A percentile compares a stretch with the other conserved stretches of the same genome.
Conservation (phyloP, 208 protist genomes). For the Leishmania lainsoni region DNA sequence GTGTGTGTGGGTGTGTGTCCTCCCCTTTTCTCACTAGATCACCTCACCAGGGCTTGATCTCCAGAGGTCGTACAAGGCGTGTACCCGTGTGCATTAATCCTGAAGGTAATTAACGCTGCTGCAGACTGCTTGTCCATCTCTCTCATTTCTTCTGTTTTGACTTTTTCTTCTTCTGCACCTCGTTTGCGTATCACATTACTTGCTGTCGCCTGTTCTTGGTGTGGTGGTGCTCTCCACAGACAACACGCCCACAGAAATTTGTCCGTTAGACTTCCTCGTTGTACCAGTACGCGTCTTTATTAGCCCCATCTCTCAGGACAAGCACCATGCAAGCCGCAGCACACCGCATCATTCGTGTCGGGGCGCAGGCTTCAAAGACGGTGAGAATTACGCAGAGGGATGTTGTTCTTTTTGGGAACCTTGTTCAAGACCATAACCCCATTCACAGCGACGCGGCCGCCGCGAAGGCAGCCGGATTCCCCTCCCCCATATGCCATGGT, state of each 20-base stretch:
- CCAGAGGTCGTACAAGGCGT: not conserved
- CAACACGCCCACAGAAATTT: not conserved
- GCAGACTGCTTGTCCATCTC: not conserved
- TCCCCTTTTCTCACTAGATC: not conserved
- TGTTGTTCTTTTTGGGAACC: conserved; percentile 70
- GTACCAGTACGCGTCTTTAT: not conserved
- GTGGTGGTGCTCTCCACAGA: not conserved
- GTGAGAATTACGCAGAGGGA: conserved; percentile 54
- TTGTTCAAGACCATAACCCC: conserved; percentile 85
- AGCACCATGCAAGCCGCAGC: conserved; percentile 14
- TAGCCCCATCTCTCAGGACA: not conserved
- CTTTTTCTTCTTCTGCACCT: not conserved
- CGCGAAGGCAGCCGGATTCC: conserved; percentile 80
- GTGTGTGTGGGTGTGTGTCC: not conserved
- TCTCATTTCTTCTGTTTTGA: not conserved
- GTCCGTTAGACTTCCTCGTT: not conserved
- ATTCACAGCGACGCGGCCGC: conserved; percentile 74
- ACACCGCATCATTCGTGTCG: conserved; percentile 64
- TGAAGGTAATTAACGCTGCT: not conserved
- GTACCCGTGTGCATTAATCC: not conserved
- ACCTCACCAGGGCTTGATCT: not conserved
- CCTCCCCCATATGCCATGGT: conserved; percentile 76
- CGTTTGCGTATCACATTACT: not conserved
- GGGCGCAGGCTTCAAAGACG: conserved; percentile 47
- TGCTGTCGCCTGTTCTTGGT: not conserved